Evolutionary conservation across 345 rosid genomes (phyloP).

Genomic region (Toxicodendron radicans): DNA sequence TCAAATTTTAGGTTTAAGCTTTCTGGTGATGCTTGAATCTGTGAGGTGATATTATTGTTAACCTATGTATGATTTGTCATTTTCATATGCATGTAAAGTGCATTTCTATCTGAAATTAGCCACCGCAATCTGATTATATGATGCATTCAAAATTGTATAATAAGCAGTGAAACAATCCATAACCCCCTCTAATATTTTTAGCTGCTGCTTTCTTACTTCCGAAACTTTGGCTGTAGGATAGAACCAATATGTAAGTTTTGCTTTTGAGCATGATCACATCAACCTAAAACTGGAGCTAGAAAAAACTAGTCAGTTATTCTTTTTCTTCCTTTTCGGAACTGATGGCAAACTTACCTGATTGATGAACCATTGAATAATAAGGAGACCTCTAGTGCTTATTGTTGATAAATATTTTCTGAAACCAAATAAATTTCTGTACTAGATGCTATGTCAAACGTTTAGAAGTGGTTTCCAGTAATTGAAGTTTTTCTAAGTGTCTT

Average conservation of each 20-base stretch:
- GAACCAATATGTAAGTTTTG: neutral
- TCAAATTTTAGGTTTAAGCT: no score
- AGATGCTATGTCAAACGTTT: neutral
- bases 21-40: no score
- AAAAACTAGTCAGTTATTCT: neutral
- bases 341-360: neutral
- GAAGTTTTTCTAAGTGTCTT: neutral
- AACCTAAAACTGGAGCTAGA: neutral
- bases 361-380: neutral
- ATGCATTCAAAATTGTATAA: no score
- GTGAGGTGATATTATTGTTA: no score
- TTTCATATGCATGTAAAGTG: no score
- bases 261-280: neutral
- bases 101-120: no score
- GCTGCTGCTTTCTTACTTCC: neutral
- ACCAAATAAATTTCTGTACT: neutral
- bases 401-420: neutral
- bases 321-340: neutral
- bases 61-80: no score
- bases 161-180: no score
- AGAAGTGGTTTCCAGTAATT: neutral
- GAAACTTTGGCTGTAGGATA: neutral
- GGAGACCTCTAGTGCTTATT: neutral
- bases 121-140: no score
- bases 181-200: neutral